Conservation (phyloP, 139 green algal genomes). For the Pedinophyceae sp. region DNA sequence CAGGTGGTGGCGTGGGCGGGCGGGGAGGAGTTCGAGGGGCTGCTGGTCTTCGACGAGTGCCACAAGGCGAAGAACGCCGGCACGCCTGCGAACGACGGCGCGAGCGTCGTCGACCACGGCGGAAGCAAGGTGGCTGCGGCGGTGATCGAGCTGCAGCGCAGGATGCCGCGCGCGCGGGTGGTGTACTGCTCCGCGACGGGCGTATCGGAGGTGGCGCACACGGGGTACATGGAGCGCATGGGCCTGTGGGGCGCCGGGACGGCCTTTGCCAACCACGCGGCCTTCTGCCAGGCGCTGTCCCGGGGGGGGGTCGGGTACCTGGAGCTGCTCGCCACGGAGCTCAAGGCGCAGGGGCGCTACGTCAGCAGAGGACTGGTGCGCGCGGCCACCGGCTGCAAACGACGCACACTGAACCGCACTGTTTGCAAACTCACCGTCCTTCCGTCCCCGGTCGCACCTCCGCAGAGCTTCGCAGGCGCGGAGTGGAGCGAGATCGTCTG, state of each 20-base stretch:
- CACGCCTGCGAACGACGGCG: too few relatives aligned
- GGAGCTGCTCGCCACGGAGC: conserved; percentile 58
- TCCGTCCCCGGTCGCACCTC: too few relatives aligned
- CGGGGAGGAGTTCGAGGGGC: conserved; percentile 38
- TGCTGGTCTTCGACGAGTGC: conserved; percentile 63
- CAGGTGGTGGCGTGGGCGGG: conserved; percentile 63
- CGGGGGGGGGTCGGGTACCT: conserved; percentile 31
- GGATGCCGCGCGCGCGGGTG: conserved; percentile 46
- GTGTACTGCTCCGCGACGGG: conserved; percentile 69
- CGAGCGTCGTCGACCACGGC: too few relatives aligned
- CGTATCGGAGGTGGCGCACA: conserved; percentile 52
- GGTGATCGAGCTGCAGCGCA: conserved; percentile 52
- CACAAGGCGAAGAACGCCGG: conserved; percentile 21
- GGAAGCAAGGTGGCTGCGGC: conserved; percentile 25
- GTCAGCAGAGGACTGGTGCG: conserved; percentile 9
- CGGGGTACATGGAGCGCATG: conserved; percentile 62
- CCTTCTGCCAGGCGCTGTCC: conserved; percentile 16
- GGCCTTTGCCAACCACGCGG: conserved; percentile 16
- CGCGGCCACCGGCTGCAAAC: not conserved
- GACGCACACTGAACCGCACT: too few relatives aligned
- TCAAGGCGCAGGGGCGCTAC: conserved; percentile 20
- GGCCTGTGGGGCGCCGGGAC: conserved; percentile 54
- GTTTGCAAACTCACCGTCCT: too few relatives aligned
- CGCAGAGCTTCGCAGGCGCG: too few relatives aligned
- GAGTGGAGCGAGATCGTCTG: not conserved